A percentile compares a stretch with the other conserved stretches of the same genome.
These are phyloP conservation scores for Neospermospora avenae DNA, from an alignment of 2,329 filamentous ascomycete genomes.

Conservation along the genomic window DNA sequence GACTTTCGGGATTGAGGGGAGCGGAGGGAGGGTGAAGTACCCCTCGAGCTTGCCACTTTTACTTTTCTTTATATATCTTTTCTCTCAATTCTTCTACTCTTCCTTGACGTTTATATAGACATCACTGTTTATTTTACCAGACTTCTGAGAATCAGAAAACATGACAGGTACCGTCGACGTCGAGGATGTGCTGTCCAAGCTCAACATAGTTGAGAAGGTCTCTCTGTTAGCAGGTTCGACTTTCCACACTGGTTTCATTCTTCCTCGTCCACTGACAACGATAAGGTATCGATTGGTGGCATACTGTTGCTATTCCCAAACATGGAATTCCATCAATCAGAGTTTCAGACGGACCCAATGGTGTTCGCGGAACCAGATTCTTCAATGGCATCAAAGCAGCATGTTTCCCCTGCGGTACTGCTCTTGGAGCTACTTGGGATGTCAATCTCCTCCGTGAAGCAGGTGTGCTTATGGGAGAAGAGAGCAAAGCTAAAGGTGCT, in stretches of 20 bases:
- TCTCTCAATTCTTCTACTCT: not conserved
- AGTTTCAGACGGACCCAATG: constrained; percentile 37
- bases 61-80: not conserved
- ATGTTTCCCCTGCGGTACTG: constrained; percentile 44
- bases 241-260: not conserved
- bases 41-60: not conserved
- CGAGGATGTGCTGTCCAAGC: constrained; percentile 52
- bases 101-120: not conserved
- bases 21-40: not conserved
- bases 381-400: constrained; percentile 42
- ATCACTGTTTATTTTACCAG: not conserved
- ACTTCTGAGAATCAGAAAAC: not conserved
- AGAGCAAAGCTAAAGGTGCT: constrained; percentile 65
- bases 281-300: constrained; percentile 35
- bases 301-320: constrained; percentile 32
- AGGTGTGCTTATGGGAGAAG: constrained; percentile 63
- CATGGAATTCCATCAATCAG: constrained; percentile 35
- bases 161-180: constrained; percentile 46
- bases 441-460: constrained; percentile 58
- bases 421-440: constrained; percentile 64
- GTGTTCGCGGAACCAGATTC: constrained; percentile 35
- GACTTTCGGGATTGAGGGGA: not conserved
- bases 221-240: constrained; percentile 47
- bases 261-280: constrained; percentile 13
- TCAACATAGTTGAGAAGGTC: constrained; percentile 50